Evolutionary conservation across 441 rosid genomes (phyloP).

Genomic region (Capsella rubella): DNA sequence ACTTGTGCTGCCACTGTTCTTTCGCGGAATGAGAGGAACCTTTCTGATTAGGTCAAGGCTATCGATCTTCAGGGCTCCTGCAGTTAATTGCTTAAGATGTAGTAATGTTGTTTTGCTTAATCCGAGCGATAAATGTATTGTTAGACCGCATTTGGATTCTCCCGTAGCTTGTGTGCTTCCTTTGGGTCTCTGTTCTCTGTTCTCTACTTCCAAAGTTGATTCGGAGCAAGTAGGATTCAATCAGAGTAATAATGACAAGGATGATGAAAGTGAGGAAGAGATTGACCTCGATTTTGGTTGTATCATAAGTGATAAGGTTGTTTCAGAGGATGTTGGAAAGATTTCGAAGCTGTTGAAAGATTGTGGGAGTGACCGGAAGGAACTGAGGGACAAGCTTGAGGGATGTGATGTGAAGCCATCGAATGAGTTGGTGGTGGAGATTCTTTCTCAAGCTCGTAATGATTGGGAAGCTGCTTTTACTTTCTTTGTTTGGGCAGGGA

Average conservation of each 20-base stretch:
- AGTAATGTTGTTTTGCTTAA: conserved; percentile 10
- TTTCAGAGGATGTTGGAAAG: conserved; percentile 50
- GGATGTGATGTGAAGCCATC: conserved; percentile 59
- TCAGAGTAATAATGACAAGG: conserved; percentile 34
- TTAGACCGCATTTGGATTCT: conserved; percentile 36
- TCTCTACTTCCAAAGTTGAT: conserved; percentile 47
- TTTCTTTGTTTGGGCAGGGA: conserved; percentile 87
- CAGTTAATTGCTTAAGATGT: conserved; percentile 37
- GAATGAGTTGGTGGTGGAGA: conserved; percentile 67
- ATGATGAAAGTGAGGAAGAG: conserved; percentile 47
- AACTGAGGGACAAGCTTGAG: conserved; percentile 63
- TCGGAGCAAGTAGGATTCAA: conserved; percentile 20
- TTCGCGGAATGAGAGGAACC: conserved; percentile 53
- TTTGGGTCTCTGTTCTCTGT: conserved; percentile 43
- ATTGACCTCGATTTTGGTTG: conserved; percentile 27
- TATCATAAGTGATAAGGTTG: conserved; percentile 41
- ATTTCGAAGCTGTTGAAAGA: conserved; percentile 56
- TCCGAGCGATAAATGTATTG: background rate
- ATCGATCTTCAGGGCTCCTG: conserved; percentile 39
- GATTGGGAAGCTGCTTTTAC: conserved; percentile 91
- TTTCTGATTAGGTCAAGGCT: conserved; percentile 50
- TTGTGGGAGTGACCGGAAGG: conserved; percentile 48
- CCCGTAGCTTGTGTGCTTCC: conserved; percentile 34
- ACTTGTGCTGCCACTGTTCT: conserved; percentile 15
- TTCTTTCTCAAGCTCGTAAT: conserved; percentile 73